Percentiles rank a stretch among this genome's conserved stretches.
Evolutionary conservation across 345 rosid genomes (phyloP).

Genomic region (Triadica sebifera): DNA sequence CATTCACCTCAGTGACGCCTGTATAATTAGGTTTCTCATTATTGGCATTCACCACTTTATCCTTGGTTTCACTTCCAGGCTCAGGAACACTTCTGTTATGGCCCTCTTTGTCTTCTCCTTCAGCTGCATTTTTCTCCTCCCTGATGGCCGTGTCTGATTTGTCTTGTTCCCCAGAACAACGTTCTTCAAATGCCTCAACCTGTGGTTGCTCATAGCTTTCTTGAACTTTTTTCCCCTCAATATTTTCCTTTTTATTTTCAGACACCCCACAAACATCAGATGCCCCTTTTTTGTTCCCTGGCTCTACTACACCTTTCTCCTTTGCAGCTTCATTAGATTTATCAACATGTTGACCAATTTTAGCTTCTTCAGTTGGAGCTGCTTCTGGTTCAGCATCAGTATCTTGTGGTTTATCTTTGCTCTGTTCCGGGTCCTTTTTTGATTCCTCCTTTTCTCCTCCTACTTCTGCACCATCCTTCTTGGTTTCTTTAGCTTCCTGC

Average conservation of each 20-base stretch:
- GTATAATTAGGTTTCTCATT: neutral
- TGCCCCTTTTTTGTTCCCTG: slow-evolving; percentile 17
- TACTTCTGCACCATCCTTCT: slow-evolving; percentile 15
- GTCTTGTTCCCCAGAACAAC: slow-evolving; percentile 18
- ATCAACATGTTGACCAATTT: slow-evolving; percentile 26
- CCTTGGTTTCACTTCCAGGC: slow-evolving; percentile 29
- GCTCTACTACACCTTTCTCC: slow-evolving; percentile 23
- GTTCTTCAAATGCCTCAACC: slow-evolving; percentile 22
- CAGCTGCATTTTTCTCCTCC: slow-evolving; percentile 21
- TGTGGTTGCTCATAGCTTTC: slow-evolving; percentile 18
- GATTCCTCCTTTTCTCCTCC: slow-evolving; percentile 26
- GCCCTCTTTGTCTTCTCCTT: slow-evolving; percentile 21
- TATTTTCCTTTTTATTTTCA: slow-evolving; percentile 15
- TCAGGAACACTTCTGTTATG: slow-evolving; percentile 17
- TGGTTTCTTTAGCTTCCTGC: slow-evolving; percentile 40
- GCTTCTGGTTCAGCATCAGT: slow-evolving; percentile 16
- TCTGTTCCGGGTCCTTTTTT: slow-evolving; percentile 16
- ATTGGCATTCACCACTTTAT: slow-evolving; percentile 16
- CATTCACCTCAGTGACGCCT: neutral
- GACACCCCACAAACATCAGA: slow-evolving; percentile 20
- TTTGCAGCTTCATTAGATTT: slow-evolving; percentile 24
- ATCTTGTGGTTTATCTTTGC: slow-evolving; percentile 10
- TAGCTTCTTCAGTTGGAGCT: slow-evolving; percentile 22
- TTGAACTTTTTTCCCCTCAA: slow-evolving; percentile 13
- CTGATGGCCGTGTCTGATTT: slow-evolving; percentile 16